These are phyloP conservation scores for Amanita inopinata DNA, from an alignment of 768 basidiomycete species.

Conservation along the genomic window DNA sequence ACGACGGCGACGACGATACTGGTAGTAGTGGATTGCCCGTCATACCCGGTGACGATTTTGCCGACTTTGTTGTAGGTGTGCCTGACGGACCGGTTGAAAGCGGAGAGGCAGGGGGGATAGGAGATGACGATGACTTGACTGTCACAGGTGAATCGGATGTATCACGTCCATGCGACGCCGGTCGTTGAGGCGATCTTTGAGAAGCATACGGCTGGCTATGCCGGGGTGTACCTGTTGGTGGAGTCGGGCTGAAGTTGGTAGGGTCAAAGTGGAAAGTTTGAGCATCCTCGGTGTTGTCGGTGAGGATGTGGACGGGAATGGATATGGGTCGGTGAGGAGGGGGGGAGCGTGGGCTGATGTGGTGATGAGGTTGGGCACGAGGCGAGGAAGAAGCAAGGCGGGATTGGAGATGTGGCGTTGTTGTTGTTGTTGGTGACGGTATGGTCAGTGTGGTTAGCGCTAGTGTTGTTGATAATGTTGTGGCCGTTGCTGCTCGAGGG, in stretches of 20 bases:
- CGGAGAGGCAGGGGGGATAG: neutral
- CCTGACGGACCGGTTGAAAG: neutral
- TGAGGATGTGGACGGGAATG: constrained; percentile 24
- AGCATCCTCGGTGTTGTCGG: no score
- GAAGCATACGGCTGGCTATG: no score
- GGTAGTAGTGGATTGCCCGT: no score
- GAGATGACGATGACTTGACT: neutral
- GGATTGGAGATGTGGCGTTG: neutral
- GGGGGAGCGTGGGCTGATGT: constrained; percentile 11
- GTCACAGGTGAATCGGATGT: neutral
- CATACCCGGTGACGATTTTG: no score
- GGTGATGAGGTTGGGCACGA: constrained; percentile 9
- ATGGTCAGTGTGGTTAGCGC: neutral
- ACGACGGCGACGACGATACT: no score
- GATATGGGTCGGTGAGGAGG: constrained; percentile 16
- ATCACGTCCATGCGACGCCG: neutral
- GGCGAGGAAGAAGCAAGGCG: constrained; percentile 7
- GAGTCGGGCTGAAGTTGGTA: neutral
- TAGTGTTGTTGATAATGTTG: neutral
- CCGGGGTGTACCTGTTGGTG: constrained; percentile 12
- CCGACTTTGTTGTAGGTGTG: neutral
- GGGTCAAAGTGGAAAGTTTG: no score
- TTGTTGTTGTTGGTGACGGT: constrained; percentile 2
- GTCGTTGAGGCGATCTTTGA: constrained; percentile 33
- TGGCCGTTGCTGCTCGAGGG: neutral